phyloP scores from a whole-genome alignment of 1,284 basidiomycete species.

The Inonotus hispidus region DNA sequence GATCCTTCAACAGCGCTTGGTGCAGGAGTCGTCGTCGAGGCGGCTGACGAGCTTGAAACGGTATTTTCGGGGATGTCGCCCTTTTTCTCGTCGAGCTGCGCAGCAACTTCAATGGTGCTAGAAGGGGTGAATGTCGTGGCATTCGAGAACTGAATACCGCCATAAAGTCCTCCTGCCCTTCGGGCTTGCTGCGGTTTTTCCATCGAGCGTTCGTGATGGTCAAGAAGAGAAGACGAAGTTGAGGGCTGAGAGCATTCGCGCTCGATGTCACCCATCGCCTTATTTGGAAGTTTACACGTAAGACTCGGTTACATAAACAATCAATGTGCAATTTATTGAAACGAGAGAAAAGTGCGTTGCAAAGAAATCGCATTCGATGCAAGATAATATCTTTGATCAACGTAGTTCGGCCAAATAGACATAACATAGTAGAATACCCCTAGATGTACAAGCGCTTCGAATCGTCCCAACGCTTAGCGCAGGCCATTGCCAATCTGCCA shows the following conservation, averaged over 20 bases:
- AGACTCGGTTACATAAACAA: not conserved
- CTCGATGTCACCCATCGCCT: not conserved
- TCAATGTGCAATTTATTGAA: no score
- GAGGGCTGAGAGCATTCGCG: not conserved
- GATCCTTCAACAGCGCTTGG: slow-evolving; percentile 21
- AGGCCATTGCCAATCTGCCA: slow-evolving; percentile 10
- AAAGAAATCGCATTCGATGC: not conserved
- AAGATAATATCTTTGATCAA: not conserved
- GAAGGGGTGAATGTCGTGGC: slow-evolving; percentile 45
- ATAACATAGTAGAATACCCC: not conserved
- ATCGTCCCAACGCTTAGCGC: not conserved
- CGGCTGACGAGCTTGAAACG: not conserved
- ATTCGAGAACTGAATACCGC: slow-evolving; percentile 75
- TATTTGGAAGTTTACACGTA: not conserved
- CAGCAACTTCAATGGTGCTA: slow-evolving; percentile 12
- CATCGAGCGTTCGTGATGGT: slow-evolving; percentile 12
- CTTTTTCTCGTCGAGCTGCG: slow-evolving; percentile 1
- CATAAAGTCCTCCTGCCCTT: slow-evolving; percentile 74
- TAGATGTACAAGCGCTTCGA: not conserved
- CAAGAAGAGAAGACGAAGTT: not conserved
- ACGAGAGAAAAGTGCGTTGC: no score
- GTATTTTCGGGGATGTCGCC: not conserved
- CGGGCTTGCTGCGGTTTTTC: slow-evolving; percentile 22
- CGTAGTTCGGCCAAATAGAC: slow-evolving; percentile 3
- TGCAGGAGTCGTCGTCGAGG: slow-evolving; percentile 18